A percentile compares a stretch with the other conserved stretches of the same genome.
Conservation (phyloP, 2,329 filamentous ascomycete genomes). For the Cladophialophora exuberans region DNA sequence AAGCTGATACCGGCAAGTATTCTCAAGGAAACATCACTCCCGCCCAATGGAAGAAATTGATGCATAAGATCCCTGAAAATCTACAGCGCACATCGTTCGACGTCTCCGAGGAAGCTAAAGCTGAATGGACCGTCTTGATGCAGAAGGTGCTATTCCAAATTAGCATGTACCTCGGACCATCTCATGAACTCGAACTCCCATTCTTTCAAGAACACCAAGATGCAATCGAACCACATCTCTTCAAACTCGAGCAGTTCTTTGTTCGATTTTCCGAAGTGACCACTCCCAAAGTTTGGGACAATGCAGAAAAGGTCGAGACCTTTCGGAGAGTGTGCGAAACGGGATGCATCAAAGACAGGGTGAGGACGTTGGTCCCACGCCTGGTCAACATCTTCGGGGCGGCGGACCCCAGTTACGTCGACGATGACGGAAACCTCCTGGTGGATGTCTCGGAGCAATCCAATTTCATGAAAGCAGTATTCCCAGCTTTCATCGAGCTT, state of each 20-base stretch:
- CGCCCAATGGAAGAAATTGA: slow-evolving; percentile 13
- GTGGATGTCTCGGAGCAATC: slow-evolving; percentile 23
- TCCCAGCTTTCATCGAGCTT: slow-evolving; percentile 23
- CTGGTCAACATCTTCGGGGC: slow-evolving; percentile 18
- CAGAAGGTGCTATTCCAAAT: slow-evolving; percentile 23
- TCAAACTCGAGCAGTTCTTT: slow-evolving; percentile 21
- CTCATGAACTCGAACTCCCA: slow-evolving; percentile 20
- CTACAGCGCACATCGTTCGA: slow-evolving; percentile 21
- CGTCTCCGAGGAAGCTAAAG: not conserved
- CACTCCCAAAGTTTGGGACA: not conserved
- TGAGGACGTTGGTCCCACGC: slow-evolving; percentile 3
- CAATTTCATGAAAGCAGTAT: slow-evolving; percentile 25
- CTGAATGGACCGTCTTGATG: slow-evolving; percentile 21
- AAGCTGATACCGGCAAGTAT: not conserved
- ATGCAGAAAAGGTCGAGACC: slow-evolving; percentile 3
- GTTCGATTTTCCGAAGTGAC: not conserved
- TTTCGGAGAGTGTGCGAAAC: slow-evolving; percentile 17
- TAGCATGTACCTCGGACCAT: slow-evolving; percentile 18
- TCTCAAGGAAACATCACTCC: slow-evolving; percentile 6
- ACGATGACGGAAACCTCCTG: slow-evolving; percentile 18
- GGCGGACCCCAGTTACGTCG: slow-evolving; percentile 12
- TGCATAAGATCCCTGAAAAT: slow-evolving; percentile 16
- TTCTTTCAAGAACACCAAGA: slow-evolving; percentile 6
- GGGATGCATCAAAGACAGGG: slow-evolving; percentile 1
- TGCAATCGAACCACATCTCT: slow-evolving; percentile 8